phyloP scores from a whole-genome alignment of 1,284 basidiomycete species.

The Heterobasidion parviporum region DNA sequence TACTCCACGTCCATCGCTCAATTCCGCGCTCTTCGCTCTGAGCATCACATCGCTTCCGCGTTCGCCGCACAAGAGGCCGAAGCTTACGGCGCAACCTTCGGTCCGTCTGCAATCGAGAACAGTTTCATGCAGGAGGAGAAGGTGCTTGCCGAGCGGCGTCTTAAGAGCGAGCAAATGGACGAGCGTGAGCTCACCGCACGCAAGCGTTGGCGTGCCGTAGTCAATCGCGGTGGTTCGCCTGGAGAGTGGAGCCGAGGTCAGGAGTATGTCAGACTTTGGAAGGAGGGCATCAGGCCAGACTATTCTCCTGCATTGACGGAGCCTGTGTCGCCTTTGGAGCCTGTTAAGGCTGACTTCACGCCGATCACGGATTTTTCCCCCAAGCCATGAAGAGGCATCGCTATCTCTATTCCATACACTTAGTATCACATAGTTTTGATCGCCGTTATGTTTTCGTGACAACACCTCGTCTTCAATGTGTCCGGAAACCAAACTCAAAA shows the following conservation, averaged over 20 bases:
- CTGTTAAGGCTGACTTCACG: slow-evolving; percentile 3
- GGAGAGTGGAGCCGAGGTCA: slow-evolving; percentile 60
- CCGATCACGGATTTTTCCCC: neutral
- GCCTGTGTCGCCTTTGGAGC: slow-evolving; percentile 16
- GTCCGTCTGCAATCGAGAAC: slow-evolving; percentile 51
- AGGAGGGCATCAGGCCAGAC: slow-evolving; percentile 55
- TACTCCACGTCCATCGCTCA: slow-evolving; percentile 78
- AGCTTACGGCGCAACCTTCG: slow-evolving; percentile 67
- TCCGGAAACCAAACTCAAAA: neutral
- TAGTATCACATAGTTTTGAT: too few relatives aligned
- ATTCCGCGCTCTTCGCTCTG: slow-evolving; percentile 80
- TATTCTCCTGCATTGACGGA: slow-evolving; percentile 47
- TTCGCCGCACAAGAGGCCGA: slow-evolving; percentile 81
- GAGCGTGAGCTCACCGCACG: slow-evolving; percentile 53
- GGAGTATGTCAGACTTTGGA: slow-evolving; percentile 64
- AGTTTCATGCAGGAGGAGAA: slow-evolving; percentile 56
- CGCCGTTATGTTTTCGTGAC: too few relatives aligned
- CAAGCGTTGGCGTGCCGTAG: slow-evolving; percentile 69
- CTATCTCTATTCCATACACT: too few relatives aligned
- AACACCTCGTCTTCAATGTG: neutral
- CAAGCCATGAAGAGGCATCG: neutral
- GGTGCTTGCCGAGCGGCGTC: slow-evolving; percentile 49
- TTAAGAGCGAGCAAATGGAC: slow-evolving; percentile 42
- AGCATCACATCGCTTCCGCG: slow-evolving; percentile 71
- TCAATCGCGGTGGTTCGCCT: slow-evolving; percentile 34